phyloP scores from a whole-genome alignment of 345 rosid species.

The Hirschfeldia incana region DNA sequence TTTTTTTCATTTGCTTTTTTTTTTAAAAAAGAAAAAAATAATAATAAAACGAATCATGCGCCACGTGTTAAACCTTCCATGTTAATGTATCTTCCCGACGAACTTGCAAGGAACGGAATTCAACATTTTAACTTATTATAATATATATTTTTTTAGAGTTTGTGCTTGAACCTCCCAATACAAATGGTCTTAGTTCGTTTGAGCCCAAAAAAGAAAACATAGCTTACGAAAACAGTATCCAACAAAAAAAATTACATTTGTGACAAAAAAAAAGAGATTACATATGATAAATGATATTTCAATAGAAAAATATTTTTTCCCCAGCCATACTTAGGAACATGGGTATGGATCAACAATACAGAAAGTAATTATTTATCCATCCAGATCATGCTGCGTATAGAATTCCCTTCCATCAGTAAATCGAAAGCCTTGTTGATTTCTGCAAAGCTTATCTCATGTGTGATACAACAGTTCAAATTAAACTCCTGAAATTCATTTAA shows the following conservation, averaged over 20 bases:
- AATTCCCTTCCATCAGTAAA: slow-evolving; percentile 45
- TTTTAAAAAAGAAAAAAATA: no score
- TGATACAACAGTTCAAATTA: slow-evolving; percentile 45
- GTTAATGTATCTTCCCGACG: no score
- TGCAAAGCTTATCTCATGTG: slow-evolving; percentile 51
- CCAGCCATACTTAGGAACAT: background rate
- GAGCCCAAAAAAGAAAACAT: background rate
- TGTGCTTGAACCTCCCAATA: no score
- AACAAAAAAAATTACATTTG: background rate
- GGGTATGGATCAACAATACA: background rate
- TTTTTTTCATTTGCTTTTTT: no score
- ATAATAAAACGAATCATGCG: no score
- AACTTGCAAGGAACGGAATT: no score
- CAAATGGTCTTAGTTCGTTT: no score
- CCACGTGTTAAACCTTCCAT: no score
- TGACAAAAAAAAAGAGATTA: background rate
- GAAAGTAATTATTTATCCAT: slow-evolving; percentile 40
- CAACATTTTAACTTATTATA: no score
- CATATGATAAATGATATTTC: background rate
- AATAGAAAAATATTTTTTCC: background rate
- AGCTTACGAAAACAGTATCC: background rate
- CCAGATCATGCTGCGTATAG: slow-evolving; percentile 62
- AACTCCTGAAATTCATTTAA: slow-evolving; percentile 44
- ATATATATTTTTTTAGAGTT: no score
- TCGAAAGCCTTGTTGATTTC: slow-evolving; percentile 68